Evolutionary conservation across 148 eudicot species (phyloP), one percentile per base, ranked within the genome.

Genomic region (Cornus florida): DNA sequence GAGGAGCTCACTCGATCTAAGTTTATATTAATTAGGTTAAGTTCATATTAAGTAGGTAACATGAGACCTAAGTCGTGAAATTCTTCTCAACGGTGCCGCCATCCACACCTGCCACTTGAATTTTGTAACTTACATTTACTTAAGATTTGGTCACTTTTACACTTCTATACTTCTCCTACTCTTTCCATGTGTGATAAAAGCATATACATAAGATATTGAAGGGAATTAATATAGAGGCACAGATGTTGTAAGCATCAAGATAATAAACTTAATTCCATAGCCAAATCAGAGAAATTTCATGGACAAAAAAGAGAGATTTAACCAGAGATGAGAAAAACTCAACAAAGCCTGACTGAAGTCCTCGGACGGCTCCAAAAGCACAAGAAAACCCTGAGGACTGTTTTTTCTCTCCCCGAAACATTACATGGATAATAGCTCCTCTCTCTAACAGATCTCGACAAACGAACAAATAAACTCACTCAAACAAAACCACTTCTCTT

Each of bases 321-420:
- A 39, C 68, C 33, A 31, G 31, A 35, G 33, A 35, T 59, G 68
- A 74, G 66, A 48, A 74, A 43, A 46, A 43, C 70, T 23, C 78
- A 24, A 57, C 13, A 35, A 35, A 32, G 1, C 6, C 24, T 38
- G 5, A 50, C 74, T 59, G 74, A 84, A 82, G 19, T 86, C 78
- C 46, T 82, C 80, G 96, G 90, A 92, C 92, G 83, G 96, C 96
- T 90, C 82, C 76, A 89, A 87, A 75, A 93, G 98, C 98, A 84
- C 86, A 88, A 86, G 83, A 90, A 93, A 91, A 91, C 92, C 90
- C 89, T 81, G 46, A 80, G 75, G 85, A 64, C 67, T 62, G 24
- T 43, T 62, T 73, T 81, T 19, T 65, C 76, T 50, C 76, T 75
- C 28, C 28, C 28, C 28, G 0, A 28, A 28, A 28, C 28, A 28